phyloP scores from a whole-genome alignment of 306 rosid species.

The Malus asiatica region DNA sequence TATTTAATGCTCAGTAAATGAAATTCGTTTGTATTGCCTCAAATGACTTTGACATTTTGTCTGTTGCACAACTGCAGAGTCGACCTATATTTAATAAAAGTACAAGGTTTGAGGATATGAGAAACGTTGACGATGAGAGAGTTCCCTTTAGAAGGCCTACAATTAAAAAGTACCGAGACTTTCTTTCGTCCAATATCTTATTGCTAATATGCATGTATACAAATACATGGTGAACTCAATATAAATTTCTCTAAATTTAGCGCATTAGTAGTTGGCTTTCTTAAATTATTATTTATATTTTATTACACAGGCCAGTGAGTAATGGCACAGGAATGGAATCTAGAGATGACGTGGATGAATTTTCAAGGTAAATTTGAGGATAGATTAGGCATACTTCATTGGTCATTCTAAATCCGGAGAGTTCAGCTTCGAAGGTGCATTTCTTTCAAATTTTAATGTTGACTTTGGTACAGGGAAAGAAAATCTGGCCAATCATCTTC shows the following conservation, averaged over 20 bases:
- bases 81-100: constrained; percentile 91
- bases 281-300: constrained; percentile 2
- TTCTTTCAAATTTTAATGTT: constrained; percentile 7
- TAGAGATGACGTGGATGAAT: constrained; percentile 85
- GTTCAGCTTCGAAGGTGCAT: neutral
- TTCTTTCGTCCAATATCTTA: neutral
- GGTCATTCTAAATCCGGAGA: neutral
- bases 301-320: constrained; percentile 50
- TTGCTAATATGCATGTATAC: neutral
- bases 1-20: neutral
- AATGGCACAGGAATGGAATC: constrained; percentile 81
- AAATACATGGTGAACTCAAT: neutral
- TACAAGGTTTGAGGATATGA: constrained; percentile 96
- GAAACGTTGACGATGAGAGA: constrained; percentile 67
- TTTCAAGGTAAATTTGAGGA: constrained; percentile 57
- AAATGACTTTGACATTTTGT: neutral
- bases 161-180: constrained; percentile 51
- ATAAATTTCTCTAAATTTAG: neutral
- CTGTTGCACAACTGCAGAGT: constrained; percentile 52
- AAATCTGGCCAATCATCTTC: constrained; percentile 82
- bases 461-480: constrained; percentile 50
- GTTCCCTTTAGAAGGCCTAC: constrained; percentile 67
- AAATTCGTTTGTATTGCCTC: neutral
- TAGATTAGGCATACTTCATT: no score
- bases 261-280: neutral